Base-by-base conservation (phyloP, 768 basidiomycete species). In the Hygrophorus pudorinus region DNA sequence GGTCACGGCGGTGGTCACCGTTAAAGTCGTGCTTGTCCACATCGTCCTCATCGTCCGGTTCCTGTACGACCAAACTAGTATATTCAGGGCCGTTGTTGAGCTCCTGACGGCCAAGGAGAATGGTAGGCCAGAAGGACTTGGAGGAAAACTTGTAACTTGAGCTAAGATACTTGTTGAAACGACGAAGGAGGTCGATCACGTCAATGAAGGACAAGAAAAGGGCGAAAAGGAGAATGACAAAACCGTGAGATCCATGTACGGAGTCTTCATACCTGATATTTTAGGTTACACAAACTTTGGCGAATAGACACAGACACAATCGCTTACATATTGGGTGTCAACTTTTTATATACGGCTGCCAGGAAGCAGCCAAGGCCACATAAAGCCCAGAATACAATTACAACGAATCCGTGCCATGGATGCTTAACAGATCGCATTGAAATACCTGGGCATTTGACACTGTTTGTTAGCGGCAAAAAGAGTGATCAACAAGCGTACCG, bases 261-360 rank as follows among this genome's bases (percentile, higher is more conserved):
- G 71, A 63, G 49, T 74, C 78, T 64, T 80, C 64, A 54, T 87
- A 87, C 83, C 85, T 87, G 56, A 20, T 32, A 48, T 46, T 28
- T 35, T 49, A 57, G 56, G 51, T 41, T 42, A n/a, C n/a, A n/a
- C n/a, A n/a, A 34, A 36, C 47, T 48, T 38, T 40, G 28, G 48
- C 28, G 17, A 38, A 49, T 36, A 32, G 36, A 33, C 46, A 49
- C 18, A 34, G 31, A 53, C 47, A 47, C 53, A n/a, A 64, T 50
- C 44, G 70, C 82, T 56, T 61, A 92, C 83, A 91, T 79, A 61
- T 93, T 72, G 2, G 88, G 87, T 0, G 88, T 90, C 41, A 81
- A 60, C 50, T 86, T 86, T 35, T 69, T 70, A 62, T 97, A 96
- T 17, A 86, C 57, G 2, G 71, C 70, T 53, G 81, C 82, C 16